phyloP scores from a whole-genome alignment of 306 rosid species.

The Quercus bicolor region DNA sequence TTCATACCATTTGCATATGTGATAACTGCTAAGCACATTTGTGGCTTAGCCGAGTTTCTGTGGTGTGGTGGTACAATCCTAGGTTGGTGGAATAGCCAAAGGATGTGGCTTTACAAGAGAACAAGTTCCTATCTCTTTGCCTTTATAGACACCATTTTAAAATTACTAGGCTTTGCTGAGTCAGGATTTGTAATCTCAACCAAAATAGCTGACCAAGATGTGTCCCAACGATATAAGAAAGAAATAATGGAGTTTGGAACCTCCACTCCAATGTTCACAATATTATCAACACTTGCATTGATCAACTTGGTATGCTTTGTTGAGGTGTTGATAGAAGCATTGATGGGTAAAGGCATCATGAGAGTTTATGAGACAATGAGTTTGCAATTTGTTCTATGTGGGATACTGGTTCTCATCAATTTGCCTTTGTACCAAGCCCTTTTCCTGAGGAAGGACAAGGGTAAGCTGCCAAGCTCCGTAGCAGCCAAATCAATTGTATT shows the following conservation, averaged over 20 bases:
- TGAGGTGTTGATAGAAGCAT: conserved; percentile 38
- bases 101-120: conserved; percentile 83
- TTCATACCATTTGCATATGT: conserved; percentile 70
- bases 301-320: conserved; percentile 60
- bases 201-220: conserved; percentile 65
- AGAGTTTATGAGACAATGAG: conserved; percentile 36
- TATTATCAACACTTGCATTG: conserved; percentile 57
- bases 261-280: conserved; percentile 64
- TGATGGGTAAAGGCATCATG: conserved; percentile 23
- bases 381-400: conserved; percentile 56
- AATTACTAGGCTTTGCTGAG: conserved; percentile 40
- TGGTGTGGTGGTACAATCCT: conserved; percentile 56
- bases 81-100: conserved; percentile 87
- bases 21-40: conserved; percentile 33
- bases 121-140: conserved; percentile 65
- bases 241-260: conserved; percentile 84
- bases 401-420: conserved; percentile 56
- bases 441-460: conserved; percentile 70
- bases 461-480: conserved; percentile 52
- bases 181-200: conserved; percentile 56
- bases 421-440: conserved; percentile 65
- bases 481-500: conserved; percentile 46
- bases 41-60: conserved; percentile 54
- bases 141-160: conserved; percentile 45
- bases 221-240: conserved; percentile 43